Evolutionary conservation across 331 rosid genomes (phyloP).

Genomic region (Quercus tomentella): DNA sequence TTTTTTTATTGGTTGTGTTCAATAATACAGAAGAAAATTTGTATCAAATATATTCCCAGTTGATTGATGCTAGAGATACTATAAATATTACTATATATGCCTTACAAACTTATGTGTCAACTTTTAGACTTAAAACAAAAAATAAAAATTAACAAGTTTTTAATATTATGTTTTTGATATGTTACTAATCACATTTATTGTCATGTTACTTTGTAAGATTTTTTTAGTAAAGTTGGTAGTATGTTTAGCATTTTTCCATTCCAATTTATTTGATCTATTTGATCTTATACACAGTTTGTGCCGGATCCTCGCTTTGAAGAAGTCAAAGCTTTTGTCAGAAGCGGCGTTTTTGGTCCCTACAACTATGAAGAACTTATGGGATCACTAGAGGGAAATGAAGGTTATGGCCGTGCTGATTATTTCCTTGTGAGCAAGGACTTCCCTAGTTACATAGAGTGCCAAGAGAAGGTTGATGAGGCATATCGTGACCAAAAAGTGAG

Average conservation of each 20-base stretch:
- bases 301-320: constrained; percentile 94
- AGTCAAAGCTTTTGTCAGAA: constrained; percentile 71
- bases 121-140: too few species aligned
- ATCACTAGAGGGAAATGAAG: constrained; percentile 92
- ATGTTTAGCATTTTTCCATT: too few species aligned
- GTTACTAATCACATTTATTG: too few species aligned
- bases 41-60: too few species aligned
- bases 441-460: constrained; percentile 95
- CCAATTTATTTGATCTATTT: constrained; percentile 18
- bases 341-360: constrained; percentile 79
- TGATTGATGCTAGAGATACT: too few species aligned
- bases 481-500: constrained; percentile 77
- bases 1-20: too few species aligned
- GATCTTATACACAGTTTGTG: constrained; percentile 55
- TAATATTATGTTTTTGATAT: too few species aligned
- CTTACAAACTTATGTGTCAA: too few species aligned
- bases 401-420: constrained; percentile 90
- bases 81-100: too few species aligned
- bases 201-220: background rate
- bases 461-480: constrained; percentile 83
- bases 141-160: too few species aligned
- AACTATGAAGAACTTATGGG: constrained; percentile 74
- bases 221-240: too few species aligned
- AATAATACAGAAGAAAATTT: too few species aligned
- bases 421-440: constrained; percentile 98